Conservation (phyloP, 2,329 filamentous ascomycete species). For the Aschersonia sp. region DNA sequence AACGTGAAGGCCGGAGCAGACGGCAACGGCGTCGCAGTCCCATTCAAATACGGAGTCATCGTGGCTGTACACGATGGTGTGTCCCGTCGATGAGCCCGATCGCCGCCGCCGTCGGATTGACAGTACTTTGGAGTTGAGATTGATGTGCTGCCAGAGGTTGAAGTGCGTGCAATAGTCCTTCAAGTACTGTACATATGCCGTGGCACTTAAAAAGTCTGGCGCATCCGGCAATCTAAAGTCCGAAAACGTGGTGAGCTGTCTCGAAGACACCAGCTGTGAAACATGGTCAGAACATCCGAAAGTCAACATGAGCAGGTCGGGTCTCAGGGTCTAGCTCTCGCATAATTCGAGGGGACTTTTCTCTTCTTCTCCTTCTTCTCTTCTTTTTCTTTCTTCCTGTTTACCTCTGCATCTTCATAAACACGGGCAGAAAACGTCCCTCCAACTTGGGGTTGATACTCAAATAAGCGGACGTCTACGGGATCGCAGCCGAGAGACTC, state of each 20-base stretch:
- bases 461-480: constrained; percentile 25
- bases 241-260: constrained; percentile 31
- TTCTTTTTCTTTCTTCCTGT: not conserved
- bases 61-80: constrained; percentile 2
- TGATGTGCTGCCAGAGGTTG: constrained; percentile 20
- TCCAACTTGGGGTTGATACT: constrained; percentile 22
- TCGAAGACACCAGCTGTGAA: constrained; percentile 26
- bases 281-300: not conserved
- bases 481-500: constrained; percentile 14
- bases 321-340: no score
- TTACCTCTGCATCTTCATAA: constrained; percentile 27
- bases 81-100: not conserved
- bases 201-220: constrained; percentile 24
- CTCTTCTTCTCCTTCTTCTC: no score
- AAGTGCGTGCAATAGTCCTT: constrained; percentile 23
- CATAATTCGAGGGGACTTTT: no score
- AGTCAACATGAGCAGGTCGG: no score
- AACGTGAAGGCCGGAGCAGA: constrained; percentile 27
- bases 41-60: constrained; percentile 6
- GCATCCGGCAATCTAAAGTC: constrained; percentile 23
- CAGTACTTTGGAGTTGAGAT: constrained; percentile 15
- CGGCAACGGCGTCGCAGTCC: constrained; percentile 26
- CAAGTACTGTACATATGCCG: constrained; percentile 24
- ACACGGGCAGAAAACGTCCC: constrained; percentile 26
- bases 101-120: constrained; percentile 6